A percentile compares a stretch with the other conserved stretches of the same genome.
phyloP scores from a whole-genome alignment of 2,329 filamentous ascomycete species.

The Epicoccum nigrum region DNA sequence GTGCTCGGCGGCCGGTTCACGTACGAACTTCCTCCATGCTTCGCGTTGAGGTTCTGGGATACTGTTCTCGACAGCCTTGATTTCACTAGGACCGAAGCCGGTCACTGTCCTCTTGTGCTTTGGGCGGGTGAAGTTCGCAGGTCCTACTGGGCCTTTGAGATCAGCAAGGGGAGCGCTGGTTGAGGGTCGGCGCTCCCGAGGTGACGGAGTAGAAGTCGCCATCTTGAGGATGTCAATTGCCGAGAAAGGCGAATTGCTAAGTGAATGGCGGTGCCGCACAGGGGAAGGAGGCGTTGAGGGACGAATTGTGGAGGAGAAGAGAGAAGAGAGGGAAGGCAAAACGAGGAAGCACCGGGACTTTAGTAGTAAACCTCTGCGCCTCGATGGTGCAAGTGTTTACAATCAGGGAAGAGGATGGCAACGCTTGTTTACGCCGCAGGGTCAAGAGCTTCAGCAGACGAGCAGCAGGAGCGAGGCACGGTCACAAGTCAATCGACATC shows the following conservation, averaged over 20 bases:
- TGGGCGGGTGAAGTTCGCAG: slow-evolving; percentile 78
- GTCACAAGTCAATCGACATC: slow-evolving; percentile 13
- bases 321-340: slow-evolving; percentile 1
- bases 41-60: slow-evolving; percentile 89
- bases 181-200: slow-evolving; percentile 80
- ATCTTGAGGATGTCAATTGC: slow-evolving; percentile 41
- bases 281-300: slow-evolving; percentile 37
- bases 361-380: slow-evolving; percentile 4
- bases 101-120: slow-evolving; percentile 99
- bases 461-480: slow-evolving; percentile 8
- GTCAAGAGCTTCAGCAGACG: slow-evolving; percentile 7
- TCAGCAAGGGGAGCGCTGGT: slow-evolving; percentile 83
- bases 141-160: slow-evolving; percentile 83
- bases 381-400: slow-evolving; percentile 14
- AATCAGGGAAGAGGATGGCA: slow-evolving; percentile 10
- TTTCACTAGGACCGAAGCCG: slow-evolving; percentile 87
- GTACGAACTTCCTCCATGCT: slow-evolving; percentile 70
- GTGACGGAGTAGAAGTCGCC: slow-evolving; percentile 42
- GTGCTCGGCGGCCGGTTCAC: slow-evolving; percentile 29
- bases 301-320: slow-evolving; percentile 20
- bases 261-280: slow-evolving; percentile 31
- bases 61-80: slow-evolving; percentile 88
- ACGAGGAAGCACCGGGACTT: slow-evolving; percentile 10
- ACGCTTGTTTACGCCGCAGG: slow-evolving; percentile 12
- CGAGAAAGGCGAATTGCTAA: slow-evolving; percentile 31